phyloP scores from a whole-genome alignment of 495 filamentous ascomycete genomes.

The Xylaria palmicola region DNA sequence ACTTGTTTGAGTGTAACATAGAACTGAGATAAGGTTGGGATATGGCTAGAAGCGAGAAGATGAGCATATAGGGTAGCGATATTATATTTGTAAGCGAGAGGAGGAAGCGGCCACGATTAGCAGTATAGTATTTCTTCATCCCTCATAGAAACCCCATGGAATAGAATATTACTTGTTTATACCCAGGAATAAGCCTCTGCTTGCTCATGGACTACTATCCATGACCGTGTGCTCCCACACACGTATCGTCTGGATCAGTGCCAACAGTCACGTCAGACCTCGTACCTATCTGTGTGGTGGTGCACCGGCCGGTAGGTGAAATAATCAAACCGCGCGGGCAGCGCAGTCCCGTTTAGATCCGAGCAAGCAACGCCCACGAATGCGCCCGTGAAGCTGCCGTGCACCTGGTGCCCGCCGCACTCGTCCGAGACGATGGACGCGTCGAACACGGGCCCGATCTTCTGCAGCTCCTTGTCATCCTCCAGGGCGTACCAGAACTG shows the following conservation, averaged over 20 bases:
- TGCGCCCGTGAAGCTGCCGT: constrained; percentile 58
- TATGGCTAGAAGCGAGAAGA: too few relatives aligned
- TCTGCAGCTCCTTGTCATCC: constrained; percentile 43
- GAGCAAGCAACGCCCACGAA: constrained; percentile 56
- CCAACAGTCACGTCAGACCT: constrained; percentile 14
- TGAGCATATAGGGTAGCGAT: too few relatives aligned
- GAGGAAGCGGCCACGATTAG: neutral
- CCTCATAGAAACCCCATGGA: neutral
- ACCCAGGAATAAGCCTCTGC: neutral
- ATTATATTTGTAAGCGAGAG: too few relatives aligned
- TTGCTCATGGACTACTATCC: neutral
- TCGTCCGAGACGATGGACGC: constrained; percentile 55
- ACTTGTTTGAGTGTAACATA: too few relatives aligned
- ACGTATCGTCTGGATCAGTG: too few relatives aligned
- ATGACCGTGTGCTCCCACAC: too few relatives aligned
- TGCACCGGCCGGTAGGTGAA: constrained; percentile 50
- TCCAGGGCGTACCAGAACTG: constrained; percentile 53
- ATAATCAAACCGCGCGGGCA: constrained; percentile 50
- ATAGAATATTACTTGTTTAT: neutral
- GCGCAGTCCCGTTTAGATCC: constrained; percentile 51
- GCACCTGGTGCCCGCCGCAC: constrained; percentile 54
- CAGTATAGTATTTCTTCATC: neutral
- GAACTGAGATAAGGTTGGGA: too few relatives aligned
- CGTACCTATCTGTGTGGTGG: constrained; percentile 50
- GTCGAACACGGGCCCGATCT: constrained; percentile 52